phyloP scores from a whole-genome alignment of 257 asterid genomes.

The Nicotiana knightiana region DNA sequence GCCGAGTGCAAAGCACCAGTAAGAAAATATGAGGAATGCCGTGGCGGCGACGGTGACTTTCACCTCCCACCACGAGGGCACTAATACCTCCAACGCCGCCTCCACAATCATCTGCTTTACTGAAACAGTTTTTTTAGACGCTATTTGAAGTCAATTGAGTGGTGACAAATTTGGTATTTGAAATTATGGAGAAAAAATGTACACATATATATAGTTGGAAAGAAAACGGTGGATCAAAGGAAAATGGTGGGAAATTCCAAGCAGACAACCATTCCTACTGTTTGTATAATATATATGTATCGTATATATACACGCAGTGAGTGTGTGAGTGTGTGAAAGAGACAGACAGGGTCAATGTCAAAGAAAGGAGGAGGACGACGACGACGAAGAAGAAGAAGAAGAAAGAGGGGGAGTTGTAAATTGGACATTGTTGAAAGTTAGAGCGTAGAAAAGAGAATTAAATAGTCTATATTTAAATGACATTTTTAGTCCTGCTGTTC shows the following conservation, averaged over 20 bases:
- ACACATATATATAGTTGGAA: neutral
- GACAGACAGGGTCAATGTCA: constrained; percentile 5
- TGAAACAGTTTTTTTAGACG: too few relatives aligned
- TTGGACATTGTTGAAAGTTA: neutral
- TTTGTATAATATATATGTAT: neutral
- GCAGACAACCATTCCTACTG: neutral
- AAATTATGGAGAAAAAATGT: neutral
- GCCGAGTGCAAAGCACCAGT: constrained; percentile 44
- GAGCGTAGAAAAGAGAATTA: neutral
- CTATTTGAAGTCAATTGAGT: too few relatives aligned
- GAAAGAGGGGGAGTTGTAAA: neutral
- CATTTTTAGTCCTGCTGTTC: neutral
- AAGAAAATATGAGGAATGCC: constrained; percentile 48
- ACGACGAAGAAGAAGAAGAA: neutral
- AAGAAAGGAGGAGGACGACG: neutral
- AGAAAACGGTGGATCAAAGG: neutral
- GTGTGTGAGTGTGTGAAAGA: neutral
- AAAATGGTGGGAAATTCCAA: neutral
- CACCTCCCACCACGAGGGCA: constrained; percentile 92
- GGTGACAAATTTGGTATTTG: too few relatives aligned
- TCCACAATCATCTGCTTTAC: constrained; percentile 27
- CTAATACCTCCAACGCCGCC: constrained; percentile 37
- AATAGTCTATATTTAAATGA: neutral
- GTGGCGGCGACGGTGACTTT: constrained; percentile 70
- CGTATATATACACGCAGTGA: neutral